Conservation (phyloP, 768 basidiomycete genomes). For the Mycena vulgaris region DNA sequence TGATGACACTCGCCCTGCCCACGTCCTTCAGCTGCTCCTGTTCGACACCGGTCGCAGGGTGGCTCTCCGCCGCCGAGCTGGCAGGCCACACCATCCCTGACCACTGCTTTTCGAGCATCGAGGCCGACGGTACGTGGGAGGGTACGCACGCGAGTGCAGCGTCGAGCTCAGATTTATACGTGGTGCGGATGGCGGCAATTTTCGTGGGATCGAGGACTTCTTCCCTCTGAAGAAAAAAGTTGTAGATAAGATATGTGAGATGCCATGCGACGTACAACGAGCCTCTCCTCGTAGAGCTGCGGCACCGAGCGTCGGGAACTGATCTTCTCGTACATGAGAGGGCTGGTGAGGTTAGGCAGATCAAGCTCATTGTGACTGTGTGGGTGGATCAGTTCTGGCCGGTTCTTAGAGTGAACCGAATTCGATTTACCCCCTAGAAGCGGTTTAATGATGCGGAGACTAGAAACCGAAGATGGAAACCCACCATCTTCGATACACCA, state of each 20-base stretch:
- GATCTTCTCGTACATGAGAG: slow-evolving; percentile 93
- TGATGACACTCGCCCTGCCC: slow-evolving; percentile 78
- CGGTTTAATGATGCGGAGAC: not conserved
- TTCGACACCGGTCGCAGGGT: slow-evolving; percentile 80
- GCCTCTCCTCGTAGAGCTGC: slow-evolving; percentile 83
- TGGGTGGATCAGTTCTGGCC: not conserved
- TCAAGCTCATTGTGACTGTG: slow-evolving; percentile 91
- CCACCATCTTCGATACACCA: slow-evolving; percentile 90
- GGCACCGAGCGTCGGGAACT: slow-evolving; percentile 83
- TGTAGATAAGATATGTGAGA: not conserved
- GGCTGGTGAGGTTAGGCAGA: slow-evolving; percentile 89
- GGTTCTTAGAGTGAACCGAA: not conserved
- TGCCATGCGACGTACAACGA: slow-evolving; percentile 68
- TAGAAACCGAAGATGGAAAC: slow-evolving; percentile 34
- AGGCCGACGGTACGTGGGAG: slow-evolving; percentile 62
- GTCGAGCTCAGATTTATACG: slow-evolving; percentile 77
- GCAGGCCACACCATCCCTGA: slow-evolving; percentile 75
- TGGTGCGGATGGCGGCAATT: slow-evolving; percentile 65
- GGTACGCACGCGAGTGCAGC: slow-evolving; percentile 67
- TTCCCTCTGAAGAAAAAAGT: slow-evolving; percentile 55
- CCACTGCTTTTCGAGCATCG: slow-evolving; percentile 83
- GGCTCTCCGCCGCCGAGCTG: slow-evolving; percentile 54
- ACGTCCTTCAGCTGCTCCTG: slow-evolving; percentile 66
- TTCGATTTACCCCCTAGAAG: slow-evolving; percentile 56
- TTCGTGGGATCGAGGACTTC: slow-evolving; percentile 66